A percentile compares a stretch with the other conserved stretches of the same genome.
These are phyloP conservation scores for Trichoderma virens DNA, from an alignment of 495 filamentous ascomycete species.

Conservation along the genomic window DNA sequence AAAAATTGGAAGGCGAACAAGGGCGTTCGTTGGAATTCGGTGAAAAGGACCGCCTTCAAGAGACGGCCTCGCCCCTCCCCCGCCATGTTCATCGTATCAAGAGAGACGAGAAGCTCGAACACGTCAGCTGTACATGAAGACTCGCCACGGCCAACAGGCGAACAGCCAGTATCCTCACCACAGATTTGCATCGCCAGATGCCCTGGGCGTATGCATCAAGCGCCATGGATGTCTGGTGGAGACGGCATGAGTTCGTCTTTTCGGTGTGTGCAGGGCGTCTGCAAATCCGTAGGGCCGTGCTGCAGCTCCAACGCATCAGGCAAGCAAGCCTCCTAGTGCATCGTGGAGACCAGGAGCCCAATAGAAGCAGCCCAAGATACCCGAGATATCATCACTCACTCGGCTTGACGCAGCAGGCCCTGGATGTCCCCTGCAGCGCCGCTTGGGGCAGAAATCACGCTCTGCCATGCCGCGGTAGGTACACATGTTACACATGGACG, in stretches of 20 bases:
- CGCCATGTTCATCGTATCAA: not conserved
- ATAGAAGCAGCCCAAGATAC: not conserved
- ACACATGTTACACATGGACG: not conserved
- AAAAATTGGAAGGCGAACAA: not conserved
- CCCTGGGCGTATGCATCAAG: not conserved
- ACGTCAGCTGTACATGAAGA: not conserved
- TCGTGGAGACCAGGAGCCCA: not conserved
- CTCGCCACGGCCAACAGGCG: not conserved
- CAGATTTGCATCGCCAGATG: not conserved
- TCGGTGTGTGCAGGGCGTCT: conserved; percentile 1
- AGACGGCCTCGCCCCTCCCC: not conserved
- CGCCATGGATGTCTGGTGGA: not conserved
- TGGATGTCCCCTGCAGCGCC: not conserved
- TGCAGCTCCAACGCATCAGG: not conserved
- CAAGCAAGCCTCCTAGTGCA: not conserved
- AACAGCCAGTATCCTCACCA: not conserved
- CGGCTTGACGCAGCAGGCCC: not conserved
- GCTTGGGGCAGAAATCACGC: not conserved
- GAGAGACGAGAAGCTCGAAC: not conserved
- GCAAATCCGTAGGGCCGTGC: not conserved
- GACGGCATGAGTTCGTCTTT: not conserved
- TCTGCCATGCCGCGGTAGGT: not conserved
- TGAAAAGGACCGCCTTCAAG: not conserved
- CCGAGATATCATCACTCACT: not conserved
- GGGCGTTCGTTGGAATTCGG: not conserved